phyloP scores from a whole-genome alignment of 164 flowering plant genomes.

The Cinnamomum micranthum region DNA sequence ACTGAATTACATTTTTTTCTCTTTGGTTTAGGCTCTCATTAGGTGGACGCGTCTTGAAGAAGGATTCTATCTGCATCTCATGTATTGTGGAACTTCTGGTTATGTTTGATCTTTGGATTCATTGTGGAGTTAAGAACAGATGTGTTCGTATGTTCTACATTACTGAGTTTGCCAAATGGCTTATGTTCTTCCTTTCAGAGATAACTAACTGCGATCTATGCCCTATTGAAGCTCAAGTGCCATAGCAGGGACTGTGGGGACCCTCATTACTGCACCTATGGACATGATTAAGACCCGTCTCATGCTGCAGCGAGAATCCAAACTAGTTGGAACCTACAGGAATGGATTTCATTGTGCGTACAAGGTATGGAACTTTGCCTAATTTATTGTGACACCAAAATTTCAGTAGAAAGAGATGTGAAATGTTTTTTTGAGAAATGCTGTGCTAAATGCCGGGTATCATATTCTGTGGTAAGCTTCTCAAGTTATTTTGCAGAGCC shows the following conservation, averaged over 20 bases:
- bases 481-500: background rate
- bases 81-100: constrained; percentile 35
- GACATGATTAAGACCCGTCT: constrained; percentile 91
- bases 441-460: background rate
- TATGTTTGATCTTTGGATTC: constrained; percentile 2
- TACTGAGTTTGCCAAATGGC: constrained; percentile 13
- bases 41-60: constrained; percentile 72
- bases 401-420: background rate
- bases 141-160: background rate
- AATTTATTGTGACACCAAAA: background rate
- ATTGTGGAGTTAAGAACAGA: background rate
- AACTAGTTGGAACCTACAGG: constrained; percentile 45
- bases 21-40: constrained; percentile 45
- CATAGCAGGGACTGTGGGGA: constrained; percentile 70
- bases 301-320: constrained; percentile 81
- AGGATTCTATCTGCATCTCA: constrained; percentile 78
- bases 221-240: constrained; percentile 65
- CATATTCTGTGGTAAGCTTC: background rate
- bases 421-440: background rate
- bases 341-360: constrained; percentile 86
- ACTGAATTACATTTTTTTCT: constrained; percentile 3
- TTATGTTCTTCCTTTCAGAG: constrained; percentile 15
- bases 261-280: constrained; percentile 73
- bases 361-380: constrained; percentile 40
- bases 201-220: constrained; percentile 22